Evolutionary conservation across 257 asterid species (phyloP), one percentile per base, ranked within the genome.

Genomic region (Nicotiana attenuata): DNA sequence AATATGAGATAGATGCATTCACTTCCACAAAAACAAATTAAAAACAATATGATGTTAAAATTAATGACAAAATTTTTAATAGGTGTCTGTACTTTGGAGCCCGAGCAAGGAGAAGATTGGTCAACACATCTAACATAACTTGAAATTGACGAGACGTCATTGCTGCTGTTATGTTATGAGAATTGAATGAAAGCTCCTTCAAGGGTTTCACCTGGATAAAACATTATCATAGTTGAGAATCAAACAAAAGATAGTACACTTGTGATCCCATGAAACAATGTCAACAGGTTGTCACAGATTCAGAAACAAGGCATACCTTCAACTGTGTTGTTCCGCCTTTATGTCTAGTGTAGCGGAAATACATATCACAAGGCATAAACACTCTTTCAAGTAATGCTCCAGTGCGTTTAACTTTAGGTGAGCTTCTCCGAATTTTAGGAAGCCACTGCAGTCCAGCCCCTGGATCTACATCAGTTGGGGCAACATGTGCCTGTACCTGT

Each of bases 401-500:
- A 79, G 99, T 96, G 65, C 99, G 97, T 90, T 96, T 96, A 78
- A 94, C 97, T 88, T 94, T 93, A 60, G 99, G 99, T 55, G 99
- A 96, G 89, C 97, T 93, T 87, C 97, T 89, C 55, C 91, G 96
- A 87, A 96, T 96, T 91, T 92, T 94, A 7, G 99, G 99, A 86
- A 96, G 98, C 99, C 99, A 96, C 88, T 96, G 99, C 84, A 96
- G 81, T 84, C 99, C 99, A 87, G 99, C 99, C 77, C 99, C 99
- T 64, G 97, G 99, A 86, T 96, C 99, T 81, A 96, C 98, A 82
- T 96, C 99, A 81, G 99, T 96, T 83, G 99, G 99, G 87, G 99
- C 99, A 80, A 96, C 99, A 90, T 96, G 99, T 89, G 99, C 99
- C 89, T 96, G 99, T 86, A 96, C 99, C 61, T 94, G 98, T 91